A percentile compares a stretch with the other conserved stretches of the same genome.
These are phyloP conservation scores for Colletotrichum neosansevieriae DNA, from an alignment of 2,329 filamentous ascomycete species.

Conservation along the genomic window DNA sequence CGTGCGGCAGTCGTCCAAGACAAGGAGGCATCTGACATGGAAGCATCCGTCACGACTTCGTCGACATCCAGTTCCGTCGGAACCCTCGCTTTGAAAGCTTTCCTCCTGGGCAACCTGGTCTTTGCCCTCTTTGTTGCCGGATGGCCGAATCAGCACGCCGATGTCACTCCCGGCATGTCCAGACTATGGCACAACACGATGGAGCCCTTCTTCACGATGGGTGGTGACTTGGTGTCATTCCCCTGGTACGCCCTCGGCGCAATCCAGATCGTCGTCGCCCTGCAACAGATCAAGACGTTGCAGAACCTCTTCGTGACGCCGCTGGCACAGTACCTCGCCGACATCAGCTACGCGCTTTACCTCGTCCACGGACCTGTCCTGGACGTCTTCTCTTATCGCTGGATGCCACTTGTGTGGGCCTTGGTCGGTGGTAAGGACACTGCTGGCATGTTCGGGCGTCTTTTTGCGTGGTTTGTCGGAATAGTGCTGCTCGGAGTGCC, in stretches of 20 bases:
- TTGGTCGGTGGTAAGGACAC: slow-evolving; percentile 49
- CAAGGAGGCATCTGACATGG: slow-evolving; percentile 35
- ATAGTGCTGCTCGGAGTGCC: slow-evolving; percentile 50
- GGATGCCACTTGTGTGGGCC: slow-evolving; percentile 38
- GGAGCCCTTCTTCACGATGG: slow-evolving; percentile 48
- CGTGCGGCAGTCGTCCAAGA: slow-evolving; percentile 33
- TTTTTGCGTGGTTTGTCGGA: slow-evolving; percentile 53
- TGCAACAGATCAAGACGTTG: slow-evolving; percentile 48
- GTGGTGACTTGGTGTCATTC: slow-evolving; percentile 48
- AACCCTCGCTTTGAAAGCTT: slow-evolving; percentile 42
- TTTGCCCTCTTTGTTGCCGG: slow-evolving; percentile 52
- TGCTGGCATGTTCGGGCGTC: slow-evolving; percentile 49
- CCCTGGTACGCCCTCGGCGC: slow-evolving; percentile 55
- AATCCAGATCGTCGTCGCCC: slow-evolving; percentile 45
- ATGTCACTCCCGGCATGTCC: slow-evolving; percentile 50
- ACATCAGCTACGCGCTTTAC: slow-evolving; percentile 69
- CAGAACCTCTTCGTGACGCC: slow-evolving; percentile 58
- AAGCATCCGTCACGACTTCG: slow-evolving; percentile 20
- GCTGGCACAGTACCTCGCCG: slow-evolving; percentile 66
- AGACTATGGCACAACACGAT: slow-evolving; percentile 50
- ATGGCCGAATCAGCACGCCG: slow-evolving; percentile 54
- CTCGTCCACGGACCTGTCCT: slow-evolving; percentile 67
- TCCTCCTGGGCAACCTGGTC: slow-evolving; percentile 45
- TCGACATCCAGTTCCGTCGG: slow-evolving; percentile 23
- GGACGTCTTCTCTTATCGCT: slow-evolving; percentile 49